phyloP scores from a whole-genome alignment of 441 rosid species.

The Erodium texanum region DNA sequence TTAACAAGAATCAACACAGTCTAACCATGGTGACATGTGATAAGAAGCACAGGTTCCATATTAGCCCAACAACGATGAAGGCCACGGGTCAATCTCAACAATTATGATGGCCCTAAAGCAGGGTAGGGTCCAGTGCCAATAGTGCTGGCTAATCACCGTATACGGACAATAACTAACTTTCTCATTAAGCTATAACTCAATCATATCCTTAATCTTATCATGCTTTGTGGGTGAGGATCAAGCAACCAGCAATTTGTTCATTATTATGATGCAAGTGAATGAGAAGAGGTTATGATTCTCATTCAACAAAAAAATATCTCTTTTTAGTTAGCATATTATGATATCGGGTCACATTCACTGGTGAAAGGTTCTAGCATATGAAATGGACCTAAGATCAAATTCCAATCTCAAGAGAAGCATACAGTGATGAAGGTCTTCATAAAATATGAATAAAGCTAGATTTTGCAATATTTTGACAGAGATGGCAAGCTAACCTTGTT shows the following conservation, averaged over 20 bases:
- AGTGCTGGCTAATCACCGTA: not conserved
- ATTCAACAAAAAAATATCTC: not conserved
- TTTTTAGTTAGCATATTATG: not conserved
- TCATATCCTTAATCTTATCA: conserved; percentile 1
- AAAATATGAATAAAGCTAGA: not conserved
- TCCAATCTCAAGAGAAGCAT: not conserved
- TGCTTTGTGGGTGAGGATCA: not conserved
- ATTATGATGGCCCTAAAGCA: not conserved
- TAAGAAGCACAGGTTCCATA: not conserved
- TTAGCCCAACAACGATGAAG: not conserved
- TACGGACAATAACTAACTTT: not conserved
- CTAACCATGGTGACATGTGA: not conserved
- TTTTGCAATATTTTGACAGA: conserved; percentile 10
- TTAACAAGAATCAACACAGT: conserved; percentile 2
- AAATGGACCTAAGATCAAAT: conserved; percentile 9
- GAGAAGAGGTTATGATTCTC: not conserved
- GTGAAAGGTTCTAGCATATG: not conserved
- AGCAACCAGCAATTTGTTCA: not conserved
- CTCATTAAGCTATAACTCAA: not conserved
- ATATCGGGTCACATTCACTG: not conserved
- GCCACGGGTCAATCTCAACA: not conserved
- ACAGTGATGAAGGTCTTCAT: conserved; percentile 2
- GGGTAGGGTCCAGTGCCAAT: not conserved
- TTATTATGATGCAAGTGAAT: not conserved
- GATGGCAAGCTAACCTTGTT: conserved; percentile 15